A percentile compares a stretch with the other conserved stretches of the same genome.
Conservation (phyloP, 2,329 filamentous ascomycete species). For the Knufia fluminis region DNA sequence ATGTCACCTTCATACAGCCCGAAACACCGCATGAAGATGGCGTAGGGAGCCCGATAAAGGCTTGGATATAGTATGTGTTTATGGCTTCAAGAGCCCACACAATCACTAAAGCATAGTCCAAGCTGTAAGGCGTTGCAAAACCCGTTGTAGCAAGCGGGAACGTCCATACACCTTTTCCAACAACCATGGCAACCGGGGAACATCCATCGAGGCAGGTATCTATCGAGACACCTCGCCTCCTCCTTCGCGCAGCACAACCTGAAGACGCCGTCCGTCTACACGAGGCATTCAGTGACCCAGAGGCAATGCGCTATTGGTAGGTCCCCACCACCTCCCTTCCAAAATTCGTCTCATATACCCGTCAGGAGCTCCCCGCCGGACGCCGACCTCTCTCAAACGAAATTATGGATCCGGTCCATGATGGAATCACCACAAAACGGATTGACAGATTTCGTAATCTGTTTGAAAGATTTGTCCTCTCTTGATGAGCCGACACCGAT, state of each 20-base stretch:
- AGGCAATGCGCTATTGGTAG: constrained; percentile 20
- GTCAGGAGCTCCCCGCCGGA: constrained; percentile 15
- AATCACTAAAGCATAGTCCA: no score
- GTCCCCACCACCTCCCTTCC: neutral
- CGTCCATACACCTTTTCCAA: no score
- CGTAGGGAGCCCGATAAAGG: no score
- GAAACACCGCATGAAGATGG: no score
- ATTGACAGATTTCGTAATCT: constrained; percentile 17
- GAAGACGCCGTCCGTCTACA: constrained; percentile 11
- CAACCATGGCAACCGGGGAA: no score
- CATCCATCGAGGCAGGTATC: neutral
- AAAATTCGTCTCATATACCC: neutral
- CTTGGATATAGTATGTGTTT: no score
- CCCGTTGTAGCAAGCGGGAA: no score
- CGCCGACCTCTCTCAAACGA: constrained; percentile 3
- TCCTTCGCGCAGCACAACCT: constrained; percentile 13
- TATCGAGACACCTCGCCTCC: constrained; percentile 13
- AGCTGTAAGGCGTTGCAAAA: no score
- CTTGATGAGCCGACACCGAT: constrained; percentile 5
- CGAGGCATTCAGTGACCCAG: constrained; percentile 15
- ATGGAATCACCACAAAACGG: constrained; percentile 13
- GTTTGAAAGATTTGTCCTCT: neutral
- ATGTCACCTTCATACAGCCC: no score
- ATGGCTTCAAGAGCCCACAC: no score
- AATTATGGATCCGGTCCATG: constrained; percentile 14